Conservation (phyloP, 2,329 filamentous ascomycete species). For the Cercospora janseana region DNA sequence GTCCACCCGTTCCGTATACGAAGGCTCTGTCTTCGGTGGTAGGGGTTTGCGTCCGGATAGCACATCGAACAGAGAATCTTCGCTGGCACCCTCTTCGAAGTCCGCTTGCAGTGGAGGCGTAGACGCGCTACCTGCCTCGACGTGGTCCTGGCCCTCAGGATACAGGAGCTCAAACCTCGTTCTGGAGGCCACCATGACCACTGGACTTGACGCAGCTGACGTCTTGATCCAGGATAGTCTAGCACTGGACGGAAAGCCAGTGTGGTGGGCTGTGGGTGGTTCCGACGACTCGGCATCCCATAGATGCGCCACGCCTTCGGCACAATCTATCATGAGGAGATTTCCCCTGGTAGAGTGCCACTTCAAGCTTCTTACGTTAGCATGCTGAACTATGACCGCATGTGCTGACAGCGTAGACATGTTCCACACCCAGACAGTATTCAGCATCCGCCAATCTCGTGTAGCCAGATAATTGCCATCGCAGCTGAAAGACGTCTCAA, state of each 20-base stretch:
- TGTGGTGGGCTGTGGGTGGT: slow-evolving; percentile 26
- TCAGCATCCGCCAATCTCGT: slow-evolving; percentile 37
- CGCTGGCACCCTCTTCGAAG: slow-evolving; percentile 41
- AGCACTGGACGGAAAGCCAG: slow-evolving; percentile 14
- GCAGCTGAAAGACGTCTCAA: slow-evolving; percentile 32
- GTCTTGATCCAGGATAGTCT: slow-evolving; percentile 27
- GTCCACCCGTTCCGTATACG: slow-evolving; percentile 35
- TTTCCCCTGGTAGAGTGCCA: slow-evolving; percentile 45
- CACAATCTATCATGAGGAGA: slow-evolving; percentile 45
- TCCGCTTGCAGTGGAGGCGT: slow-evolving; percentile 23
- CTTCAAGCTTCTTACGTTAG: slow-evolving; percentile 42
- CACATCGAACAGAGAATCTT: slow-evolving; percentile 51
- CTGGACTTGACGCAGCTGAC: slow-evolving; percentile 30
- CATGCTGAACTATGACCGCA: slow-evolving; percentile 47
- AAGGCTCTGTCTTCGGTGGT: slow-evolving; percentile 36
- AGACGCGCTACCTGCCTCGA: background rate
- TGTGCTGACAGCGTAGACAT: slow-evolving; percentile 39
- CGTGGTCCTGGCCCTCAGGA: slow-evolving; percentile 38
- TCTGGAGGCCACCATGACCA: slow-evolving; percentile 40
- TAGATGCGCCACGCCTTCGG: slow-evolving; percentile 42
- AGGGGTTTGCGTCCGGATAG: slow-evolving; percentile 48
- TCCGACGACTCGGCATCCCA: slow-evolving; percentile 34
- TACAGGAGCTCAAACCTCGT: slow-evolving; percentile 42
- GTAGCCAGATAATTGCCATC: slow-evolving; percentile 34
- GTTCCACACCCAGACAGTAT: slow-evolving; percentile 51